Conservation (phyloP, 176 grass and related monocot species). For the Dendrocalamus sinicus region DNA sequence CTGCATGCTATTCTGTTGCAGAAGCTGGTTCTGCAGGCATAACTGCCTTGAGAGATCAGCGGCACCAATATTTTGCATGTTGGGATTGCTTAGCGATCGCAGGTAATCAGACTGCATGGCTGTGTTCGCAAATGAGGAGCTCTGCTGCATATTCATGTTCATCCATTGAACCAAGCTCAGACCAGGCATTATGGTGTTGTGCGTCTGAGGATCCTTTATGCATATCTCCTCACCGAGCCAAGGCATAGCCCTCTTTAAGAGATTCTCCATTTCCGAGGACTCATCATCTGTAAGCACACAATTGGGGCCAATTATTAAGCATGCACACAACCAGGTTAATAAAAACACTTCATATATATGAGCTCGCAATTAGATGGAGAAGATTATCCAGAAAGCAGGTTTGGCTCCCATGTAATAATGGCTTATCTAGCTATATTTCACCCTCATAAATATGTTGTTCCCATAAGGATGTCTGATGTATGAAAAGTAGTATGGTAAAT, state of each 20-base stretch:
- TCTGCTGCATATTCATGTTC: constrained; percentile 91
- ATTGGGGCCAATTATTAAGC: neutral
- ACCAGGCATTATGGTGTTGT: constrained; percentile 78
- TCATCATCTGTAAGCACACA: constrained; percentile 70
- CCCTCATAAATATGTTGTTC: constrained; percentile 22
- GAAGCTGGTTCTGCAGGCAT: constrained; percentile 58
- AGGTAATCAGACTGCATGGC: constrained; percentile 74
- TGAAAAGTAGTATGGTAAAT: neutral
- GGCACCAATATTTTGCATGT: constrained; percentile 60
- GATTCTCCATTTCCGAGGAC: constrained; percentile 86
- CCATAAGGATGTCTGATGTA: neutral
- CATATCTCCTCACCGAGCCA: constrained; percentile 93
- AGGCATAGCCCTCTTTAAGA: constrained; percentile 79
- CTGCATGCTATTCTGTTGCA: constrained; percentile 72
- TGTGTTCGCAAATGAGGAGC: constrained; percentile 61
- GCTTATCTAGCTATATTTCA: neutral
- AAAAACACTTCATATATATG: neutral
- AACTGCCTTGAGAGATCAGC: constrained; percentile 67
- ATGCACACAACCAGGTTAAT: neutral
- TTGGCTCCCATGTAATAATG: neutral
- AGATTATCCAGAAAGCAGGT: neutral
- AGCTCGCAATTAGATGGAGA: constrained; percentile 5
- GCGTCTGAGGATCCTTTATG: constrained; percentile 86
- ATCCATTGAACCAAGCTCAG: constrained; percentile 93
- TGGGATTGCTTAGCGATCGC: constrained; percentile 54